These are phyloP conservation scores for grape (Vitis vinifera) DNA, from an alignment of 164 flowering plant species.

Conservation along the genomic window ASM3070453v1 NC_081811.1:27696001-27696500, in stretches of 20 bases:
- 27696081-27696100: slow-evolving; percentile 20
- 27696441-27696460: slow-evolving; percentile 34
- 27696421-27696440: slow-evolving; percentile 7
- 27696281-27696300: too few relatives aligned
- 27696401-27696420: too few relatives aligned
- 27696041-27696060: slow-evolving; percentile 14
- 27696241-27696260: too few relatives aligned
- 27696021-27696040: not conserved
- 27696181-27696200: not conserved
- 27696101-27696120: slow-evolving; percentile 15
- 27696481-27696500: slow-evolving; percentile 17
- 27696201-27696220: not conserved
- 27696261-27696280: too few relatives aligned
- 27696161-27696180: too few relatives aligned
- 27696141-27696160: not conserved
- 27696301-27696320: too few relatives aligned
- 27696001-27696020: not conserved
- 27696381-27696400: slow-evolving; percentile 6
- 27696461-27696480: slow-evolving; percentile 9
- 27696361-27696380: slow-evolving; percentile 9
- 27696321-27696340: not conserved
- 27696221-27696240: too few relatives aligned
- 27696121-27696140: slow-evolving; percentile 18
- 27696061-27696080: slow-evolving; percentile 7
- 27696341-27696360: not conserved